These are phyloP conservation scores for Mycosphaerelloides madeirae DNA, from an alignment of 2,329 filamentous ascomycete genomes.

Conservation along the genomic window DNA sequence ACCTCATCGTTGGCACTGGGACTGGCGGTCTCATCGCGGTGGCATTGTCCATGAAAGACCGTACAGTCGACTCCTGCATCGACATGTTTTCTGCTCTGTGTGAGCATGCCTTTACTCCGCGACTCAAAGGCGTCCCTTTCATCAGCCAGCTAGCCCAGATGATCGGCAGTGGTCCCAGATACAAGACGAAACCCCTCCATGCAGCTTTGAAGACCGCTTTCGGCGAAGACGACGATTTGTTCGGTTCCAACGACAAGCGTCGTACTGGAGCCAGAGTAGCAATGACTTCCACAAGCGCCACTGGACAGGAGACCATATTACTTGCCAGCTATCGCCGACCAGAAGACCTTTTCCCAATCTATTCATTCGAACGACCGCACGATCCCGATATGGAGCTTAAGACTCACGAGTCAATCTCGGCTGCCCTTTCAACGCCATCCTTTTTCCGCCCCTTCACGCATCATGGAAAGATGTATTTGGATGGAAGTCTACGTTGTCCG, in stretches of 20 bases:
- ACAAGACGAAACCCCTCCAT: constrained; percentile 33
- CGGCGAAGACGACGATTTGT: constrained; percentile 30
- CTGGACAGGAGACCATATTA: constrained; percentile 38
- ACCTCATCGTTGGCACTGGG: constrained; percentile 46
- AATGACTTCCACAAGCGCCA: constrained; percentile 40
- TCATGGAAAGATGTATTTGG: constrained; percentile 47
- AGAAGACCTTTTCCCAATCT: constrained; percentile 27
- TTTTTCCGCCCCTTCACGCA: constrained; percentile 50
- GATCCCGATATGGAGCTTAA: constrained; percentile 39
- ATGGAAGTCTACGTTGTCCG: constrained; percentile 48
- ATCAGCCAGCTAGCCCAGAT: constrained; percentile 29
- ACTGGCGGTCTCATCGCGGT: constrained; percentile 45
- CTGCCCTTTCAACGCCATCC: constrained; percentile 47
- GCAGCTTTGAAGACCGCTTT: constrained; percentile 39
- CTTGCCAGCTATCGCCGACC: constrained; percentile 45
- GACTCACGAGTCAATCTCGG: constrained; percentile 50
- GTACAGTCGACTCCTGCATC: constrained; percentile 38
- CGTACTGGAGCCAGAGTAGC: constrained; percentile 36
- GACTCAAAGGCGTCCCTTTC: constrained; percentile 34
- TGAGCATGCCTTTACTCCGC: constrained; percentile 40
- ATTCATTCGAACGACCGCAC: constrained; percentile 39
- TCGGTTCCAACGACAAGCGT: constrained; percentile 21
- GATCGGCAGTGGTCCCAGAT: constrained; percentile 27
- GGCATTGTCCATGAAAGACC: constrained; percentile 37
- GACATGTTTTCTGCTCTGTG: constrained; percentile 37